A percentile compares a stretch with the other conserved stretches of the same genome.
Evolutionary conservation across 2,329 filamentous ascomycete species (phyloP).

Genomic region (Pseudophaeomoniella oleicola): DNA sequence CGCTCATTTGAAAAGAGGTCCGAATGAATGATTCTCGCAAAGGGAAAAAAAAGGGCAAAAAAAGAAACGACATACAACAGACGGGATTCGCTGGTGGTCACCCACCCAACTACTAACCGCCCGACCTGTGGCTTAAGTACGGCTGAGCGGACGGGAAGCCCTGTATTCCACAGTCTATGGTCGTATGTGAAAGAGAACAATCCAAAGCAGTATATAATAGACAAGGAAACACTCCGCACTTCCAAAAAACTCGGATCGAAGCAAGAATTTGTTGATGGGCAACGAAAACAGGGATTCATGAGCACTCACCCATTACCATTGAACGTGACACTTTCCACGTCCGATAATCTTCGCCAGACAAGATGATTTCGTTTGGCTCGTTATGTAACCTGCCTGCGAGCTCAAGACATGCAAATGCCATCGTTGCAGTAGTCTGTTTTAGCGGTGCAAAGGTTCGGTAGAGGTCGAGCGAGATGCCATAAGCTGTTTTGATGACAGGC

Average conservation of each 20-base stretch:
- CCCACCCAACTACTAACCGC: constrained; percentile 9
- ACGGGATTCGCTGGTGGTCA: constrained; percentile 9
- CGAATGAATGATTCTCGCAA: no score
- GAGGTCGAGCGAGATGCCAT: constrained; percentile 72
- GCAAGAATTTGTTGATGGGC: neutral
- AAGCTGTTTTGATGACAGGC: constrained; percentile 52
- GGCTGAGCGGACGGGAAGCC: constrained; percentile 11
- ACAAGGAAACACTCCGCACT: no score
- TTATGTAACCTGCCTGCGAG: constrained; percentile 57
- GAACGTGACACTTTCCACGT: constrained; percentile 30
- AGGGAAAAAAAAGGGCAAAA: neutral
- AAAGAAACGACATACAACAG: constrained; percentile 10
- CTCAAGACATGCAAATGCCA: constrained; percentile 71
- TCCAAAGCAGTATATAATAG: neutral
- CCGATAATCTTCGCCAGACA: constrained; percentile 33
- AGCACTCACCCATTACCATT: constrained; percentile 30
- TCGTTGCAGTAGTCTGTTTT: constrained; percentile 74
- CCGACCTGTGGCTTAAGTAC: constrained; percentile 9
- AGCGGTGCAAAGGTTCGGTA: constrained; percentile 88
- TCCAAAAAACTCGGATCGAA: no score
- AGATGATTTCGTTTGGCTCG: constrained; percentile 36
- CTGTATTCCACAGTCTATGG: constrained; percentile 9
- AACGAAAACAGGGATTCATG: neutral
- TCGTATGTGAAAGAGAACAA: constrained; percentile 7
- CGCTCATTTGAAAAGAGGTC: no score